A percentile compares a stretch with the other conserved stretches of the same genome.
Evolutionary conservation across 352 stramenopile genomes (phyloP).

Genomic region (Phytophthora constricta): DNA sequence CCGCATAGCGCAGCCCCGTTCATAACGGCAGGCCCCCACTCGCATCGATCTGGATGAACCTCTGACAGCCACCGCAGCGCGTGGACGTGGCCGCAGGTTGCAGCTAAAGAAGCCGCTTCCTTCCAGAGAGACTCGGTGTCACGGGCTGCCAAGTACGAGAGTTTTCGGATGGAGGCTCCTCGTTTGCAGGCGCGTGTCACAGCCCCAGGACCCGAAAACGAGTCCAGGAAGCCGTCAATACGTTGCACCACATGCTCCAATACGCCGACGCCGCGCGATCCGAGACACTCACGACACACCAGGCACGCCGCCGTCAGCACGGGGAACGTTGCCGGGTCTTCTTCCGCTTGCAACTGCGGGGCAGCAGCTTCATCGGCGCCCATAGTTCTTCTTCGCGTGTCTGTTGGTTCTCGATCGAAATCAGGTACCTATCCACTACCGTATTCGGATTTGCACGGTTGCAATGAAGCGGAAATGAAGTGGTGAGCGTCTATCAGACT

Average conservation of each 20-base stretch:
- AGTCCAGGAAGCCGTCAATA: conserved; percentile 4
- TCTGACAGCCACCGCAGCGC: conserved; percentile 10
- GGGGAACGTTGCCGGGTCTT: not conserved
- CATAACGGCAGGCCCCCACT: conserved; percentile 5
- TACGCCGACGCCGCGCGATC: not conserved
- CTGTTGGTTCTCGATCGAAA: too few species aligned
- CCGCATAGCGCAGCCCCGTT: conserved; percentile 1
- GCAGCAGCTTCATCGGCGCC: not conserved
- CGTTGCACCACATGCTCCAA: not conserved
- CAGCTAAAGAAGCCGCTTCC: not conserved
- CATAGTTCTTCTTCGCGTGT: too few species aligned
- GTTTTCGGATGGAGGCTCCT: not conserved
- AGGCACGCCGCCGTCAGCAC: not conserved
- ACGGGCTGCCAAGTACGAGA: not conserved
- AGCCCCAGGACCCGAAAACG: not conserved
- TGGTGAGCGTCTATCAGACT: too few species aligned
- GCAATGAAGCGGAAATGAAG: too few species aligned
- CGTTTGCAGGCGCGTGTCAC: not conserved
- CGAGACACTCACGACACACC: not conserved
- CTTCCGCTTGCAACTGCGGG: not conserved
- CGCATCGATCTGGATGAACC: conserved; percentile 4
- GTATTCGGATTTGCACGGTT: not conserved
- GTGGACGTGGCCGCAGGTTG: conserved; percentile 3
- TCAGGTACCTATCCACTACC: too few species aligned
- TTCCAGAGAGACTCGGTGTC: not conserved